Base-by-base conservation (phyloP, 768 basidiomycete genomes). In the Coprinellus micaceus region DNA sequence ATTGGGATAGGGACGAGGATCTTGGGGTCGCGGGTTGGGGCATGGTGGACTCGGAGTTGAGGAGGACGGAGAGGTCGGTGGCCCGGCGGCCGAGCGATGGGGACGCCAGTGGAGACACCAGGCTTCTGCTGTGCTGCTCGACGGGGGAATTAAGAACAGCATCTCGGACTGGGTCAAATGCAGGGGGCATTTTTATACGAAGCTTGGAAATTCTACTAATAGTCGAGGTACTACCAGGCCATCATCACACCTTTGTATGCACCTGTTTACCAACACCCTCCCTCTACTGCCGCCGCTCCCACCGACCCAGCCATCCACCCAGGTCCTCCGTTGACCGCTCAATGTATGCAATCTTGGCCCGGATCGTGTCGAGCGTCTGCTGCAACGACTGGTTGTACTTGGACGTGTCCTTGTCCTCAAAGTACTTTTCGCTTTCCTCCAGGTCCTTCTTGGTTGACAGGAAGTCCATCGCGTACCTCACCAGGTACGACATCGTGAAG, bases 161-260 rank as follows among this genome's bases (percentile, higher is more conserved):
- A 79, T 91, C 90, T 69, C 90, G 82, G 59, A 92, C 89, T 64
- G 90, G 89, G 79, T 91, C 90, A 78, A 91, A 90, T 56, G 82
- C 82, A n/a, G n/a, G n/a, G 63, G 89, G 85, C 85, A 86, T 85
- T 57, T 25, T 41, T 28, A 25, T 10, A 43, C 43, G 29, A 26
- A 54, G 63, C 60, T 57, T 24, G 40, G 21, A 49, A 39, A 17
- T 57, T 28, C 9, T 46, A 26, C 45, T 55, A 36, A 43, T 49
- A n/a, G n/a, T n/a, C n/a, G n/a, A n/a, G n/a, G n/a, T n/a, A n/a
- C n/a, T n/a, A n/a, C n/a, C n/a, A n/a, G n/a, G n/a, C n/a, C n/a
- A n/a, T n/a, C n/a, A n/a, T n/a, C n/a, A n/a, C n/a, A n/a, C n/a
- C n/a, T n/a, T n/a, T n/a, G n/a, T n/a, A n/a, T n/a, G n/a, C n/a